A percentile compares a stretch with the other conserved stretches of the same genome.
These are phyloP conservation scores for Tothia fuscella DNA, from an alignment of 2,329 filamentous ascomycete species.

Conservation along the genomic window DNA sequence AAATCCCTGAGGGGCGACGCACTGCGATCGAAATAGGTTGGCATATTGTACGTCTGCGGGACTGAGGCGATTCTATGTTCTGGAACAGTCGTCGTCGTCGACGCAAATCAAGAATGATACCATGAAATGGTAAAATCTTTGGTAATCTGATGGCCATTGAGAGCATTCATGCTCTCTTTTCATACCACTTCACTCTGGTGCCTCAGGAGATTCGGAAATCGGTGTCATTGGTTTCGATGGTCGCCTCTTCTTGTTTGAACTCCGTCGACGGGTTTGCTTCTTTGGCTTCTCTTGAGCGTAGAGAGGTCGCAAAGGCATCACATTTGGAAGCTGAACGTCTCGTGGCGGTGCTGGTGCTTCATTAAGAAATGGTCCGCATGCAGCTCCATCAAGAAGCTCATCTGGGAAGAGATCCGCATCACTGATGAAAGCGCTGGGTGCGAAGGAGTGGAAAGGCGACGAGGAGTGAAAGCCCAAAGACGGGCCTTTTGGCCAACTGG, in stretches of 20 bases:
- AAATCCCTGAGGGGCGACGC: no score
- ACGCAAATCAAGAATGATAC: no score
- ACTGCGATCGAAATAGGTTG: no score
- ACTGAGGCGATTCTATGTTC: no score
- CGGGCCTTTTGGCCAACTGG: slow-evolving; percentile 27
- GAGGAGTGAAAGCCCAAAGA: slow-evolving; percentile 17
- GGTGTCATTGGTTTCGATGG: slow-evolving; percentile 31
- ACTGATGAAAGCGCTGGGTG: slow-evolving; percentile 29
- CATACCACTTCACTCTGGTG: slow-evolving; percentile 22
- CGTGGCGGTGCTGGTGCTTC: slow-evolving; percentile 29
- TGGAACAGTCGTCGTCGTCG: no score
- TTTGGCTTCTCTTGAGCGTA: slow-evolving; percentile 29
- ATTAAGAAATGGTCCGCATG: slow-evolving; percentile 25
- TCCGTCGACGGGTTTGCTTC: slow-evolving; percentile 27
- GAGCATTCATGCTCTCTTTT: background rate
- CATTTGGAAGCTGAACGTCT: slow-evolving; percentile 14
- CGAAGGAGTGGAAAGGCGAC: slow-evolving; percentile 19
- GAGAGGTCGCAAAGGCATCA: slow-evolving; percentile 26
- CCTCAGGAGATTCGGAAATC: slow-evolving; percentile 28
- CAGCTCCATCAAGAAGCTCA: slow-evolving; percentile 18
- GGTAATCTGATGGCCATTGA: background rate
- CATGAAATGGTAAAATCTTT: no score
- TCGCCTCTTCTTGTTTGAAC: slow-evolving; percentile 27
- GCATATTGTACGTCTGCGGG: no score
- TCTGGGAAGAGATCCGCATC: slow-evolving; percentile 30